A percentile compares a stretch with the other conserved stretches of the same genome.
Evolutionary conservation across 352 stramenopile species (phyloP).

Genomic region (Phytophthora agathidicida): DNA sequence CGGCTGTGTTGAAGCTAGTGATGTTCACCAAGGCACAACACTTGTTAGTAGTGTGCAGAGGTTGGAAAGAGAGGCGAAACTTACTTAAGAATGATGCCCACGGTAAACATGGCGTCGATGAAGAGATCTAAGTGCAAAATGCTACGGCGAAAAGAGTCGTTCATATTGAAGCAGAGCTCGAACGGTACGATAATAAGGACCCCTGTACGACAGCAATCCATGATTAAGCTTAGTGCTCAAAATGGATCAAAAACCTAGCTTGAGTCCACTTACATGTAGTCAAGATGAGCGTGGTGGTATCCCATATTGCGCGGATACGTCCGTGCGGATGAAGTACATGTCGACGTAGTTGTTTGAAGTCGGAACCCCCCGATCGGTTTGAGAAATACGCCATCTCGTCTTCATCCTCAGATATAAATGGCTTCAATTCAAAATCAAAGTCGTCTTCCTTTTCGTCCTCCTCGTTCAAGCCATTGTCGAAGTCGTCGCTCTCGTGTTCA

Average conservation of each 20-base stretch:
- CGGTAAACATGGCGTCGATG: constrained; percentile 65
- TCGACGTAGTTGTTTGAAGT: constrained; percentile 55
- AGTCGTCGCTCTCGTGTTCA: constrained; percentile 14
- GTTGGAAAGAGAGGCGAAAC: constrained; percentile 3
- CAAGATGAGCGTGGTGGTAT: constrained; percentile 56
- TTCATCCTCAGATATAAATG: constrained; percentile 45
- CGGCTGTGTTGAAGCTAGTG: constrained; percentile 77
- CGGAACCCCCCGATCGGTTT: constrained; percentile 42
- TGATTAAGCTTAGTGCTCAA: not conserved
- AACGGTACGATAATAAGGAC: constrained; percentile 69
- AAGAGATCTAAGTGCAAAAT: constrained; percentile 66
- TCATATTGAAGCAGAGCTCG: constrained; percentile 69
- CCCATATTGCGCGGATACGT: constrained; percentile 58
- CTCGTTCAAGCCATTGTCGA: constrained; percentile 20
- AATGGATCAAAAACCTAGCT: not conserved
- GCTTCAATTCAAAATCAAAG: constrained; percentile 11
- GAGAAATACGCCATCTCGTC: constrained; percentile 77
- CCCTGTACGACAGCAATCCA: constrained; percentile 41
- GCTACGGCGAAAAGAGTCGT: constrained; percentile 25
- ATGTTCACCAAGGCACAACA: too few species aligned
- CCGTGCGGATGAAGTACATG: constrained; percentile 75
- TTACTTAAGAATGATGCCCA: constrained; percentile 81
- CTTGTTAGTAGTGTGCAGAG: not conserved
- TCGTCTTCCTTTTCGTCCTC: constrained; percentile 17
- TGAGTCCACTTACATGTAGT: constrained; percentile 72